Evolutionary conservation across 164 flowering plant genomes (phyloP).

Genomic region (Cinnamomum chago): DNA sequence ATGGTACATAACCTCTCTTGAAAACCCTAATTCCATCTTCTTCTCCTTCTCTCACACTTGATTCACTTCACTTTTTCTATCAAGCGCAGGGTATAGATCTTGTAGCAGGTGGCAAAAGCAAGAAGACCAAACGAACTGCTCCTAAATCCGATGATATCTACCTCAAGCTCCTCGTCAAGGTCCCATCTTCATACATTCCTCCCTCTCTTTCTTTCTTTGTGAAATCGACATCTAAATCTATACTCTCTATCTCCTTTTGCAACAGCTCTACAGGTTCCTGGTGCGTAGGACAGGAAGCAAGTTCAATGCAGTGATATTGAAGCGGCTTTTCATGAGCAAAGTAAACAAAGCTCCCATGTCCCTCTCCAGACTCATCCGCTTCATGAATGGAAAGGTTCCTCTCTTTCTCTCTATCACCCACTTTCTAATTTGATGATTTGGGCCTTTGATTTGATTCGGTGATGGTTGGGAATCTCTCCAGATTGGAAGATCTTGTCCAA

Average conservation of each 20-base stretch:
- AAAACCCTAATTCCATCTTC: not conserved
- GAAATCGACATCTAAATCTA: not conserved
- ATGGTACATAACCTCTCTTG: not conserved
- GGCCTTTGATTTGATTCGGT: not conserved
- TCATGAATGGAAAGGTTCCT: constrained; percentile 52
- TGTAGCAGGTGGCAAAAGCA: constrained; percentile 35
- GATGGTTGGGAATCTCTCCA: not conserved
- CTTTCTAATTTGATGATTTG: not conserved
- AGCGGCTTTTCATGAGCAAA: constrained; percentile 65
- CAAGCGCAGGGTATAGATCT: constrained; percentile 9
- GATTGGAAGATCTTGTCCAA: not conserved
- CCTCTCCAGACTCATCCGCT: constrained; percentile 40
- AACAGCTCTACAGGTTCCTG: constrained; percentile 55
- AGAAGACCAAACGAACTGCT: constrained; percentile 10
- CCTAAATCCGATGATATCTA: constrained; percentile 15
- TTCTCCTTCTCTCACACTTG: not conserved
- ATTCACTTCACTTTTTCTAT: not conserved
- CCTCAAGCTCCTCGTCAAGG: constrained; percentile 16
- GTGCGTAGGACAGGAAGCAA: constrained; percentile 58
- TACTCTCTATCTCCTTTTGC: not conserved
- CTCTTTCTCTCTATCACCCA: no score
- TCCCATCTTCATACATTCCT: not conserved
- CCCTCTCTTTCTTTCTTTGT: not conserved
- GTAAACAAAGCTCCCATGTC: constrained; percentile 51
- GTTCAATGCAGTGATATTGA: constrained; percentile 57